Evolutionary conservation across 148 eudicot genomes (phyloP), one percentile per base, ranked within the genome.

Genomic region (Rhododendron ovatum): DNA sequence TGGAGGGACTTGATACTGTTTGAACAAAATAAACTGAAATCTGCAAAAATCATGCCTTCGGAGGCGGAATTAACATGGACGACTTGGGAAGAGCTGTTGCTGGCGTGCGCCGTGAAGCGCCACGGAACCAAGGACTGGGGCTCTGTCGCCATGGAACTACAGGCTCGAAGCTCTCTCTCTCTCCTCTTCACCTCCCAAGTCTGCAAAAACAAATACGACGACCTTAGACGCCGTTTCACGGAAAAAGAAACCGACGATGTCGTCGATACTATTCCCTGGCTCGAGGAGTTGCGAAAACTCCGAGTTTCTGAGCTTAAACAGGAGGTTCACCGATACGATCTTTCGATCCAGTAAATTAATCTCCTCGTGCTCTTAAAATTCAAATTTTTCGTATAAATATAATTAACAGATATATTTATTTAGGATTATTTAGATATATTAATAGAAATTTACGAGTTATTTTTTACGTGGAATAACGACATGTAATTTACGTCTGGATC

Each of bases 81-180:
- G 14, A 90, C 90, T 28, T 90, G 89, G 92, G 92, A 90, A 71
- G 92, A 90, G 63, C 90, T 90, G 7, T 78, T 90, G 83, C 88
- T 90, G 28, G 88, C 92, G 48, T 88, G 69, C 78, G 92, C 92
- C 77, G 92, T 90, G 85, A 88, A 88, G 85, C 90, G 92, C 24
- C 89, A 90, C 78, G 90, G 92, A 11, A 18, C 82, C 47, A 82
- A 45, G 63, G 84, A 88, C 45, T 90, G 92, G 92, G 89, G 85
- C 53, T 84, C 89, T 0, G 80, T 90, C 48, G 92, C 90, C 45
- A 73, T 69, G 71, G 92, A 90, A 43, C 89, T 90, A 18, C 92
- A 88, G 84, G 78, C 35, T 20, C 82, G 92, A 37, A 84, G 61
- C 45, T 22, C 88, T 11, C 71, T 79, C 61, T 47, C 82, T 71